Conservation (phyloP, 2,329 filamentous ascomycete genomes). For the Colletotrichum coccodes region DNA sequence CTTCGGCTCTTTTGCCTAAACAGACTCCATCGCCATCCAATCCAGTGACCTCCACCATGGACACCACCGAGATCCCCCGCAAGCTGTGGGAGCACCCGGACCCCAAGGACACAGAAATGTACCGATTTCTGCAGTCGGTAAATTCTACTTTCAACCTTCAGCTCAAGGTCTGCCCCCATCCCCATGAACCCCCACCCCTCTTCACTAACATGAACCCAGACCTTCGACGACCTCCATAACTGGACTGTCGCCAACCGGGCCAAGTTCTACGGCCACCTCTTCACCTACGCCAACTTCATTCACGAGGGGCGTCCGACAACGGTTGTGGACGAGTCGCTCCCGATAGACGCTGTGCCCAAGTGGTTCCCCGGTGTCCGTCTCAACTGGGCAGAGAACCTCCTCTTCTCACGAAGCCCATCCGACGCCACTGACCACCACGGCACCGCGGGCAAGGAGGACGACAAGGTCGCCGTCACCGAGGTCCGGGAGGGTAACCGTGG, state of each 20-base stretch:
- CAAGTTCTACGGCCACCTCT: slow-evolving; percentile 74
- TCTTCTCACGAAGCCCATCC: slow-evolving; percentile 64
- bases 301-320: slow-evolving; percentile 67
- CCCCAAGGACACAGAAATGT: slow-evolving; percentile 72
- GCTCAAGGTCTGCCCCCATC: slow-evolving; percentile 56
- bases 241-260: slow-evolving; percentile 72
- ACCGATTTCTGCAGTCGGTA: slow-evolving; percentile 71
- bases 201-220: slow-evolving; percentile 50
- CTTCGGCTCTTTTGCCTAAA: neutral
- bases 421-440: slow-evolving; percentile 56
- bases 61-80: slow-evolving; percentile 54
- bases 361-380: slow-evolving; percentile 82
- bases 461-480: slow-evolving; percentile 76
- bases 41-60: slow-evolving; percentile 37
- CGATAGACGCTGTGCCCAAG: slow-evolving; percentile 76
- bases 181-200: neutral
- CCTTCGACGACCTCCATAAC: slow-evolving; percentile 75
- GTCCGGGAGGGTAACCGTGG: slow-evolving; percentile 72
- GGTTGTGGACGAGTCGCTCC: slow-evolving; percentile 75
- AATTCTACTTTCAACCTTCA: slow-evolving; percentile 67
- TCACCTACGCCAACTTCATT: slow-evolving; percentile 69
- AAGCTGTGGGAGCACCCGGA: slow-evolving; percentile 77
- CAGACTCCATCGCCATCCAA: neutral
- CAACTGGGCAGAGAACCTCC: slow-evolving; percentile 84
- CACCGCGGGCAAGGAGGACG: slow-evolving; percentile 75